Evolutionary conservation across 495 filamentous ascomycete species (phyloP), one percentile per base, ranked within the genome.

Genomic region (Neurospora africana): DNA sequence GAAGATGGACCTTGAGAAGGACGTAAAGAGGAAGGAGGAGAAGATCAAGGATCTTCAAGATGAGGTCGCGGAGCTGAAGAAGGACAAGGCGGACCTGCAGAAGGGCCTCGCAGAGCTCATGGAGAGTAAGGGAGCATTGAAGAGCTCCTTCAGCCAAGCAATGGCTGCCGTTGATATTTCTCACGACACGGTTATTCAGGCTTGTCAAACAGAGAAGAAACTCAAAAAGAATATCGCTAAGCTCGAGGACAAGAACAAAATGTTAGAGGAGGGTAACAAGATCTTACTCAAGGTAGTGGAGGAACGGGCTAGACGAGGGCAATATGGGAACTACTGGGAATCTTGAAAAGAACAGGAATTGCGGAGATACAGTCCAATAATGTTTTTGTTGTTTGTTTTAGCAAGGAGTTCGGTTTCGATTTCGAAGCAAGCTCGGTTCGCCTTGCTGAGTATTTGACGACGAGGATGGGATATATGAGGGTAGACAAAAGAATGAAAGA

Each of bases 221-320:
- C 40, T 43, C 17, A 0, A 43, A 43, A 8, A 23, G 44, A 23
- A 47, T 4, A 2, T 47, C 4, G 0, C 9, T 23, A n/a, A 47
- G n/a, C n/a, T 23, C 44, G 6, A 58, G 23, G 23, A 58, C 1
- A 2, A 11, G 4, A 30, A 30, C 23, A 30, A 15, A 1, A 1
- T 1, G 23, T 8, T 58, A 2, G 5, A 8, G 47, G 47, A 8
- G 44, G n/a, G 10, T 5, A 47, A 23, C 21, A 47, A 2, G 0
- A 0, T 4, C n/a, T 23, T 11, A 0, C 2, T 1, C 0, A 21
- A 2, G 44, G 1, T 23, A 0, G 1, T 47, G 44, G 2, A 11
- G 44, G 1, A 47, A 11, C 4, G 2, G n/a, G n/a, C 44, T 23
- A 2, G 44, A 0, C n/a, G 4, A 23, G n/a, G 44, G n/a, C n/a